Evolutionary conservation across 139 green algal genomes (phyloP).

Genomic region (Closterium sp.): DNA sequence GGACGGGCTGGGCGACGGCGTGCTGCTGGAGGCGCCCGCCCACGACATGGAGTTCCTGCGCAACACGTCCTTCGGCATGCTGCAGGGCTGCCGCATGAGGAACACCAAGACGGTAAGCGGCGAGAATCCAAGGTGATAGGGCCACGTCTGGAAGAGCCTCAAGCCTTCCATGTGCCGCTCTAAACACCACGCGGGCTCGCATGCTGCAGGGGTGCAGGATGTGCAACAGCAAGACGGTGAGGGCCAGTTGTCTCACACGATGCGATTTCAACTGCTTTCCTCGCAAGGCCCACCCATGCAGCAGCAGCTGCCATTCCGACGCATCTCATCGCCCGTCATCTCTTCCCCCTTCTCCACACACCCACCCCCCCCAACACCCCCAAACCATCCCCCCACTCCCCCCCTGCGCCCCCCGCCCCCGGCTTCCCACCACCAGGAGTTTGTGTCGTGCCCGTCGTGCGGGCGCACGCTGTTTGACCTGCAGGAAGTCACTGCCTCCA

Average conservation of each 20-base stretch:
- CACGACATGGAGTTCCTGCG: conserved; percentile 85
- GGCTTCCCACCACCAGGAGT: conserved; percentile 64
- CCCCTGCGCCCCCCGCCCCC: no score
- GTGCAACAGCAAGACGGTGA: conserved; percentile 94
- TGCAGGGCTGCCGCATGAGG: conserved; percentile 95
- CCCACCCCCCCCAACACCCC: conserved; percentile 76
- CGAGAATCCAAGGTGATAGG: not conserved
- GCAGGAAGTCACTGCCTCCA: conserved; percentile 95
- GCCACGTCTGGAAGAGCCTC: no score
- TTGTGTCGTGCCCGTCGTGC: conserved; percentile 94
- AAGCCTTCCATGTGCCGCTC: not conserved
- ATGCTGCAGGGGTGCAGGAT: conserved; percentile 95
- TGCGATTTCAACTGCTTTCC: no score
- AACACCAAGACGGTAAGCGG: conserved; percentile 89
- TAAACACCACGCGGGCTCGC: conserved; percentile 80
- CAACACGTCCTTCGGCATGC: conserved; percentile 90
- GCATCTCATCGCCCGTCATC: conserved; percentile 82
- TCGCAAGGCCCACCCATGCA: no score
- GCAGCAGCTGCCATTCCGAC: no score
- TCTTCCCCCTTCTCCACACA: conserved; percentile 80
- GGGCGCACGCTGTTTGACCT: conserved; percentile 98
- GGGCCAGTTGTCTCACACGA: not conserved
- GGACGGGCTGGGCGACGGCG: conserved; percentile 93
- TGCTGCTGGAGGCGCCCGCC: conserved; percentile 74
- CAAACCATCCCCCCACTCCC: not conserved